Base-by-base conservation (phyloP, 164 flowering plant genomes). In the Umbilicus rupestris region DNA sequence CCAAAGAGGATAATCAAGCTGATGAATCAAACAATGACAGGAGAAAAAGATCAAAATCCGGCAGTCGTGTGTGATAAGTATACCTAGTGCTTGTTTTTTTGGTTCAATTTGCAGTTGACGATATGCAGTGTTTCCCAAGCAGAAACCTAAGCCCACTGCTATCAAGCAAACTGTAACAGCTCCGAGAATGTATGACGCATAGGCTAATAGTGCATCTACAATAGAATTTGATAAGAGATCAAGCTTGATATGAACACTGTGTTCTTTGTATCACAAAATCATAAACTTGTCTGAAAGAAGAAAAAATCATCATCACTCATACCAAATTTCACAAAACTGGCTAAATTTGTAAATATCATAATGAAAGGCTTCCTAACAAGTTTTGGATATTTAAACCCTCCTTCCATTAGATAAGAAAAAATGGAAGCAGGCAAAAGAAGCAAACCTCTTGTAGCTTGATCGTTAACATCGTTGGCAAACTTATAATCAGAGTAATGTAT, bases 101-200 rank as follows among this genome's bases (percentile, higher is more conserved):
- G 60, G 60, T 12, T 55, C 24, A 55, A 14, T 55, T 33, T 55
- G 60, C 60, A 55, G 60, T 55, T 28, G 31, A 19, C 60, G 60
- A 33, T 55, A 55, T 28, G 60, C 60, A 16, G 17, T 55, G 60
- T 55, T 55, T 15, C 60, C 60, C 60, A 55, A 55, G 29, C 60
- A 55, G 60, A 55, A 55, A 11, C 60, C 60, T 26, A 55, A 14
- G 33, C 60, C 60, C 33, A 55, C 60, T 26, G 9, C 60, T 26
- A 28, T 55, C 33, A 55, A 28, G 60, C 60, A 55, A 55, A 55
- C 17, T 28, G 33, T 33, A 55, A 28, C 35, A 55, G 33, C 60
- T 28, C 60, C 60, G 5, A 55, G 31, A 55, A 55, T 28, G 60
- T 55, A 55, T 55, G 60, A 17, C 3, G 60, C 19, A 19, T 55